A percentile compares a stretch with the other conserved stretches of the same genome.
Conservation (phyloP, 2,329 filamentous ascomycete genomes). For the Fusarium protoensiforme region DNA sequence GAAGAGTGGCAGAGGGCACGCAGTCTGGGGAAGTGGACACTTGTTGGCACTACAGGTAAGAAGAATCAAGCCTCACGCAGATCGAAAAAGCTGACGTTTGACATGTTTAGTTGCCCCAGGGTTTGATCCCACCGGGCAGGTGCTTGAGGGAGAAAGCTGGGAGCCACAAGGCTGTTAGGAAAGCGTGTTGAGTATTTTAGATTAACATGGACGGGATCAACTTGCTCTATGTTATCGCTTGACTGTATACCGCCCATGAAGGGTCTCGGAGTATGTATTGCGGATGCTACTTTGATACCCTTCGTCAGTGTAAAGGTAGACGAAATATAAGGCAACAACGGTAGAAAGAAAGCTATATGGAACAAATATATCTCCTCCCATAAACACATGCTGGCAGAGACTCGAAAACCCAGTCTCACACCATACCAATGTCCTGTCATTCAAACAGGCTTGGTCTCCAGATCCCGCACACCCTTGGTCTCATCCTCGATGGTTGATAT, state of each 20-base stretch:
- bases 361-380: neutral
- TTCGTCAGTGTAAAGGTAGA: neutral
- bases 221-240: neutral
- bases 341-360: neutral
- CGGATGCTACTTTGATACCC: neutral
- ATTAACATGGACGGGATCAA: neutral
- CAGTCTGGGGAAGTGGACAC: slow-evolving; percentile 22
- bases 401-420: no score
- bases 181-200: neutral
- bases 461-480: neutral
- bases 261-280: neutral
- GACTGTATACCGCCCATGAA: neutral
- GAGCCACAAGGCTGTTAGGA: slow-evolving; percentile 15
- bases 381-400: neutral
- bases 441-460: neutral
- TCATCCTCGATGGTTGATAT: neutral
- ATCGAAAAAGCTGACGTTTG: neutral
- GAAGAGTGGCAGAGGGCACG: slow-evolving; percentile 20
- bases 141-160: slow-evolving; percentile 22
- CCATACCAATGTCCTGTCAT: neutral
- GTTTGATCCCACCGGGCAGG: slow-evolving; percentile 12
- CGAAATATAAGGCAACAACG: neutral
- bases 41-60: slow-evolving; percentile 30
- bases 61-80: rapidly evolving
- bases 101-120: slow-evolving; percentile 16